Evolutionary conservation across 179 eudicot genomes (phyloP).

Genomic region (Amaranthus tricolor): DNA sequence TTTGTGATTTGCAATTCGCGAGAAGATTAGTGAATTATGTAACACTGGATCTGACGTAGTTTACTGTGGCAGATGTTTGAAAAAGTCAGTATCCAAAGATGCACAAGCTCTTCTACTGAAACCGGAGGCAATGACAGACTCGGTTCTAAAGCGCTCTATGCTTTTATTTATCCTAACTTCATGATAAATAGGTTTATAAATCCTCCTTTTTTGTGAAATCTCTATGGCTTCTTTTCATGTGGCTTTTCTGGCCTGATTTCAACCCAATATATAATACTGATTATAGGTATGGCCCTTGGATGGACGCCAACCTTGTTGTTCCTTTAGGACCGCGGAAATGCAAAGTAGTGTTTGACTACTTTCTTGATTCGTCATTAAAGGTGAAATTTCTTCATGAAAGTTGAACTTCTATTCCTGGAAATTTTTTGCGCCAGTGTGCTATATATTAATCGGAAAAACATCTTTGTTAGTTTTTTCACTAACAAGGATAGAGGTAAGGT

Average conservation of each 20-base stretch:
- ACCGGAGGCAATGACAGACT: conserved; percentile 52
- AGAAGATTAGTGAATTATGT: too few species aligned
- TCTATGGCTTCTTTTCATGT: not conserved
- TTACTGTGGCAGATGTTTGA: conserved; percentile 55
- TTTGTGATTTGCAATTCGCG: too few species aligned
- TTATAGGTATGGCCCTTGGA: conserved; percentile 92
- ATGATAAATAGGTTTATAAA: conserved; percentile 70
- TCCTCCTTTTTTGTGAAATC: not conserved
- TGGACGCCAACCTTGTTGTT: conserved; percentile 90
- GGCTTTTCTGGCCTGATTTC: conserved; percentile 3
- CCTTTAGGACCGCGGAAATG: conserved; percentile 86
- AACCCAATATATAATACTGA: not conserved
- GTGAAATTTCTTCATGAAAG: conserved; percentile 29
- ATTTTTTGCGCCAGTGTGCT: not conserved
- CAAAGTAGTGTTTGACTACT: conserved; percentile 89
- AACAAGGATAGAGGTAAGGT: too few species aligned
- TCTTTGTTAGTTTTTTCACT: too few species aligned
- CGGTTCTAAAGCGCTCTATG: conserved; percentile 76
- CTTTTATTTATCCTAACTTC: conserved; percentile 91
- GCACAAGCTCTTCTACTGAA: conserved; percentile 44
- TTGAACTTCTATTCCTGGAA: not conserved
- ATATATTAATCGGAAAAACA: not conserved
- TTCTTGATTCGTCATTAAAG: conserved; percentile 71
- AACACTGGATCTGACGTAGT: not conserved
- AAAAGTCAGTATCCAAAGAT: conserved; percentile 82